phyloP scores from a whole-genome alignment of 257 asterid genomes.

The Jacaranda copaia region DNA sequence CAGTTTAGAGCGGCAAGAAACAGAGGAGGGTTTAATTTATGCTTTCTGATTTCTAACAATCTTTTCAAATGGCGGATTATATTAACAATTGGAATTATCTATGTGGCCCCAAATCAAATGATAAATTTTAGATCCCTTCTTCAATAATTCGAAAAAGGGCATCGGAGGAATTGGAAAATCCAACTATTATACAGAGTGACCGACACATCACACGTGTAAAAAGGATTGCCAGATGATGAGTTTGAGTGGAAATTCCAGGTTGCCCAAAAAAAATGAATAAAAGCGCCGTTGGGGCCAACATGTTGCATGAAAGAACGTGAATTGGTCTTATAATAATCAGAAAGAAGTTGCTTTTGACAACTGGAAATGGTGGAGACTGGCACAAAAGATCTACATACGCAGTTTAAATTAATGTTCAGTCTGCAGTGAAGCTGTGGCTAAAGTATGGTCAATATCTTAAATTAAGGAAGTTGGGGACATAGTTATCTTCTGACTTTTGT shows the following conservation, averaged over 20 bases:
- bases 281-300: slow-evolving; percentile 49
- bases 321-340: slow-evolving; percentile 38
- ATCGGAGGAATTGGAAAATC: slow-evolving; percentile 2
- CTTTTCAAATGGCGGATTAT: slow-evolving; percentile 22
- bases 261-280: slow-evolving; percentile 36
- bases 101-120: slow-evolving; percentile 24
- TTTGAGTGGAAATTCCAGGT: slow-evolving; percentile 45
- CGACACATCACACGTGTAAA: slow-evolving; percentile 36
- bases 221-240: slow-evolving; percentile 29
- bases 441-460: slow-evolving; percentile 33
- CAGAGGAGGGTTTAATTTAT: slow-evolving; percentile 12
- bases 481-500: slow-evolving; percentile 32
- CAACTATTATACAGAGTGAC: slow-evolving; percentile 1
- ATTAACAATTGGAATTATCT: not conserved
- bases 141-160: slow-evolving; percentile 29
- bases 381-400: slow-evolving; percentile 45
- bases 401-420: slow-evolving; percentile 24
- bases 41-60: slow-evolving; percentile 11
- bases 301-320: slow-evolving; percentile 55
- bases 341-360: slow-evolving; percentile 48
- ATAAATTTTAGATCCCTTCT: not conserved
- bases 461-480: slow-evolving; percentile 21
- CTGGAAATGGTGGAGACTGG: slow-evolving; percentile 45
- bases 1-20: not conserved
- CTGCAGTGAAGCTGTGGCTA: slow-evolving; percentile 28